Evolutionary conservation across 2,329 filamentous ascomycete genomes (phyloP).

Genomic region (Fusarium torreyae): DNA sequence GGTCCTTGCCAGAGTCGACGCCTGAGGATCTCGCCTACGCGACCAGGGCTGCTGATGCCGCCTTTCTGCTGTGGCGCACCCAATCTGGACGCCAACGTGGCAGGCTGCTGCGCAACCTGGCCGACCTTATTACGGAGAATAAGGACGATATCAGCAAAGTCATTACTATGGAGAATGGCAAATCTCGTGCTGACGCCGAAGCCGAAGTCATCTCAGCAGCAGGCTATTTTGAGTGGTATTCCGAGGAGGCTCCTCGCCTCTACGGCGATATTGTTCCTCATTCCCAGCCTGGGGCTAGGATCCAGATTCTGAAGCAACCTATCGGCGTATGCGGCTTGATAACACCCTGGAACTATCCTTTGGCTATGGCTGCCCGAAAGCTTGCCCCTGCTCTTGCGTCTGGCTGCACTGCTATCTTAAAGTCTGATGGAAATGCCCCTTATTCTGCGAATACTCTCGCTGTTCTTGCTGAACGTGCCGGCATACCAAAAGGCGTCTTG

Average conservation of each 20-base stretch:
- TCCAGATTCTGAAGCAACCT: slow-evolving; percentile 70
- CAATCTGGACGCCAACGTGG: slow-evolving; percentile 72
- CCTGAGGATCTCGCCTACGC: slow-evolving; percentile 76
- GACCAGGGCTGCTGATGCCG: slow-evolving; percentile 75
- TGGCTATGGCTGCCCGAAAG: slow-evolving; percentile 65
- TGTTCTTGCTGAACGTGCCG: slow-evolving; percentile 84
- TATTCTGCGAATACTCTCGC: slow-evolving; percentile 89
- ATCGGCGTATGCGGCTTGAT: slow-evolving; percentile 53
- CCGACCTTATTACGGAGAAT: slow-evolving; percentile 74
- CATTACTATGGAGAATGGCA: slow-evolving; percentile 80
- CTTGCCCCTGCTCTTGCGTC: slow-evolving; percentile 72
- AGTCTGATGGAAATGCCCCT: slow-evolving; percentile 89
- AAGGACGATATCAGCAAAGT: slow-evolving; percentile 74
- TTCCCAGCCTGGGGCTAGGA: slow-evolving; percentile 71
- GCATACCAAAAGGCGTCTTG: slow-evolving; percentile 56
- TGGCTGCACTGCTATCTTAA: slow-evolving; percentile 83
- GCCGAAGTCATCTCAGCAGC: slow-evolving; percentile 72
- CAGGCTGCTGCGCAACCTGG: slow-evolving; percentile 73
- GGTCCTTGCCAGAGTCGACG: slow-evolving; percentile 79
- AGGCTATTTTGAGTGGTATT: slow-evolving; percentile 71
- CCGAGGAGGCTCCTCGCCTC: slow-evolving; percentile 62
- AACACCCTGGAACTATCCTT: slow-evolving; percentile 69
- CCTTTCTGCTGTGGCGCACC: slow-evolving; percentile 69
- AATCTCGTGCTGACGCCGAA: slow-evolving; percentile 73
- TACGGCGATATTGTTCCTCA: slow-evolving; percentile 74